Base-by-base conservation (phyloP, 2,329 filamentous ascomycete species). In the Sclerotinia sclerotiorum region DNA sequence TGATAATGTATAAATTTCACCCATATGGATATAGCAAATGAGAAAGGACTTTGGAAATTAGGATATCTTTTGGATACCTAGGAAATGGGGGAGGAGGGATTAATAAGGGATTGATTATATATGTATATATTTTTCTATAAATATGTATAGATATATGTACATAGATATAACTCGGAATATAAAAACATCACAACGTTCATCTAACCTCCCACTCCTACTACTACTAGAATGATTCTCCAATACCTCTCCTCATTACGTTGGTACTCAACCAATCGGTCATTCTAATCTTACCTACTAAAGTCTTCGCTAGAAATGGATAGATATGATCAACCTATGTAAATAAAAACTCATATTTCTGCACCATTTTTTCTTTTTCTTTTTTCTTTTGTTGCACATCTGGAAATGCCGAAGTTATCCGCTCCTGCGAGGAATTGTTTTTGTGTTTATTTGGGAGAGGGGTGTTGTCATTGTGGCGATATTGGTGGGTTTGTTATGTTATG, bases 401-500 rank as follows among this genome's bases (percentile, higher is more conserved):
- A 49, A 62, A 62, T 62, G 58, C 44, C 58, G 44, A 62, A 62
- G 58, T 62, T 62, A 51, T 62, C 58, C 58, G 58, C 29, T 49
- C 27, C 44, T 61, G 32, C 11, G 27, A 35, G 29, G n/a, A 35
- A 10, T 19, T 42, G 13, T 17, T 48, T 24, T 35, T n/a, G n/a
- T 35, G 35, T 48, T 21, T 49, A 4, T 42, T 42, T 15, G 13
- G 39, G 42, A 35, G 7, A n/a, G 32, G 29, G 19, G 15, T 42
- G 15, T 17, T 42, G 39, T 19, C 17, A n/a, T 56, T 56, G 54
- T n/a, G 57, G 42, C 42, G 11, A 32, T 61, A 27, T 8, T 11
- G 44, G 24, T 11, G 44, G 24, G 4, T 51, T 6, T 52, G n/a
- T 0, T 4, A 35, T 44, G 19, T 21, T 44, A 35, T n/a, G 24